A percentile compares a stretch with the other conserved stretches of the same genome.
Evolutionary conservation across 2,329 filamentous ascomycete species (phyloP).

Genomic region (Penicillium thymicola): DNA sequence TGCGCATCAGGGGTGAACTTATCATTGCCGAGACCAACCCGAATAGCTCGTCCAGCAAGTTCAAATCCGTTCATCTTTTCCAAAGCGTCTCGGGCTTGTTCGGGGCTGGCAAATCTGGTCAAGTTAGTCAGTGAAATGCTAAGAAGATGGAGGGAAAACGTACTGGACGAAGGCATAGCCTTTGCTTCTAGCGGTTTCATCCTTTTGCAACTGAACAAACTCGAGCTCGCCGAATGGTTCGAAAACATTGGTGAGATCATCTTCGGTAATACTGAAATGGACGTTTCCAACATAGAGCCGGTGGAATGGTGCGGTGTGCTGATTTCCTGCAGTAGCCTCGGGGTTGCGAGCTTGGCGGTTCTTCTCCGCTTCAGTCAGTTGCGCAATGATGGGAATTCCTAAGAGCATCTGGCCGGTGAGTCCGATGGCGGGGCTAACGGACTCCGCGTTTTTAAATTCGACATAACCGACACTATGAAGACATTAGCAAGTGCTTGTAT

Average conservation of each 20-base stretch:
- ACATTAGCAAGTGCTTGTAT: conserved; percentile 8
- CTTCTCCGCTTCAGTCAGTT: conserved; percentile 98
- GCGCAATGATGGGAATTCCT: conserved; percentile 97
- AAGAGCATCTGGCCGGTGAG: conserved; percentile 98
- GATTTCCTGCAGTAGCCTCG: conserved; percentile 63
- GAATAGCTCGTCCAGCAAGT: conserved; percentile 92
- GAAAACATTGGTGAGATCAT: conserved; percentile 92
- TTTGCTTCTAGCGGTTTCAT: conserved; percentile 83
- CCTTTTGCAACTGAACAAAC: conserved; percentile 96
- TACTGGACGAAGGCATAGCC: conserved; percentile 99
- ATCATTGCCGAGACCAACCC: conserved; percentile 98
- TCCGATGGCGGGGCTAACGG: conserved; percentile 87
- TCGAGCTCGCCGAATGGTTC: conserved; percentile 97
- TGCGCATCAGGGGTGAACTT: conserved; percentile 99
- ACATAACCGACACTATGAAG: conserved; percentile 85
- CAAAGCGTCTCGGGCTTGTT: conserved; percentile 86
- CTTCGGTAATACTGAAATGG: conserved; percentile 97
- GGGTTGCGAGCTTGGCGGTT: conserved; percentile 91
- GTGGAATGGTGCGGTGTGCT: conserved; percentile 90
- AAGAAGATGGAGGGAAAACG: conserved; percentile 40
- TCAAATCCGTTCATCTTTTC: conserved; percentile 99
- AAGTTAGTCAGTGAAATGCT: conserved; percentile 34
- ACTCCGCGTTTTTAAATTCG: conserved; percentile 96
- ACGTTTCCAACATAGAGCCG: conserved; percentile 98
- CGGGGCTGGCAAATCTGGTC: conserved; percentile 78